Evolutionary conservation across 1,139 yeast genomes (phyloP).

Genomic region (Suhomyces bokatorum): DNA sequence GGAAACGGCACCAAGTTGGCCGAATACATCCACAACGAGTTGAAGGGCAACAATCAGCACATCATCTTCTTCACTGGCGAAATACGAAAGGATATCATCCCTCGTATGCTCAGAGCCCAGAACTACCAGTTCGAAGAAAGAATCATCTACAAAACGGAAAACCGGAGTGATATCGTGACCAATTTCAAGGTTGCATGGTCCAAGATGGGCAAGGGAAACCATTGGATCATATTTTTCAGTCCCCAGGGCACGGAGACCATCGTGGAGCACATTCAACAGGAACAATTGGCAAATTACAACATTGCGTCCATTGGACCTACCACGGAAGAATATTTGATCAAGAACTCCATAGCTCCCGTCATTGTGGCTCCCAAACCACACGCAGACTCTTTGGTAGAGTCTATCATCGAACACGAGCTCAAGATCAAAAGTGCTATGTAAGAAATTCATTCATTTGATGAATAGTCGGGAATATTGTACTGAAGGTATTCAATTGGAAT

Average conservation of each 20-base stretch:
- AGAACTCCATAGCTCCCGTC: slow-evolving; percentile 55
- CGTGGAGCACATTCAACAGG: slow-evolving; percentile 42
- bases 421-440: not conserved
- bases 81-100: slow-evolving; percentile 78
- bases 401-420: slow-evolving; percentile 21
- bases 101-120: slow-evolving; percentile 49
- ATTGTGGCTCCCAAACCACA: slow-evolving; percentile 75
- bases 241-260: slow-evolving; percentile 82
- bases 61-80: slow-evolving; percentile 87
- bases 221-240: slow-evolving; percentile 84
- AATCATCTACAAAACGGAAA: slow-evolving; percentile 68
- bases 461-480: no score
- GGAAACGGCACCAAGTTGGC: slow-evolving; percentile 81
- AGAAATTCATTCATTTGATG: no score
- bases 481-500: no score
- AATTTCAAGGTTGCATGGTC: slow-evolving; percentile 33
- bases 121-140: slow-evolving; percentile 56
- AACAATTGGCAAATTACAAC: slow-evolving; percentile 26
- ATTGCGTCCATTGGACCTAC: slow-evolving; percentile 95
- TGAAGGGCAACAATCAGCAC: slow-evolving; percentile 21
- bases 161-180: slow-evolving; percentile 45
- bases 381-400: slow-evolving; percentile 54
- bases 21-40: slow-evolving; percentile 55
- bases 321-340: slow-evolving; percentile 62
- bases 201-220: slow-evolving; percentile 19